Percentiles rank a stretch among this genome's conserved stretches.
phyloP scores from a whole-genome alignment of 2,329 filamentous ascomycete species.

The Verticillium klebahnii region DNA sequence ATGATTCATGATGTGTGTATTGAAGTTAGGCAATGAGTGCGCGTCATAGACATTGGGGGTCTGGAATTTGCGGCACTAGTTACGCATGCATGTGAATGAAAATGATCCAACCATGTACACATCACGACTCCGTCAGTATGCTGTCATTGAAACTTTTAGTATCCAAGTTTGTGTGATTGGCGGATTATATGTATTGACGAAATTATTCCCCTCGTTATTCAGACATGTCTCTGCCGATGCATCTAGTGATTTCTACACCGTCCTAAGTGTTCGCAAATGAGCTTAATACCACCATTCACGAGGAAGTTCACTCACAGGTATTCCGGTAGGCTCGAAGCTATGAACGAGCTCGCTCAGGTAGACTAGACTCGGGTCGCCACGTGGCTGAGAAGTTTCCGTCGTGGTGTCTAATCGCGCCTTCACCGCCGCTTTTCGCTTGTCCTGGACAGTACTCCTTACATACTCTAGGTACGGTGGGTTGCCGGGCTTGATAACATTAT shows the following conservation, averaged over 20 bases:
- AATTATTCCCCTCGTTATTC: too few species aligned
- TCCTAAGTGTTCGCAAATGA: conserved; percentile 38
- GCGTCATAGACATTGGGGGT: neutral
- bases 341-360: conserved; percentile 61
- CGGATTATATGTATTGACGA: too few species aligned
- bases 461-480: conserved; percentile 69
- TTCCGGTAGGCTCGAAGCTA: conserved; percentile 65
- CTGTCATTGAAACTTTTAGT: neutral
- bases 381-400: neutral
- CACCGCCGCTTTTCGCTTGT: conserved; percentile 49
- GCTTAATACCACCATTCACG: neutral
- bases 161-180: neutral
- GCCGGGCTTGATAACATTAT: conserved; percentile 68
- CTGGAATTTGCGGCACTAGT: too few species aligned
- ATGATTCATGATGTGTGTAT: neutral
- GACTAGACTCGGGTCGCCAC: conserved; percentile 59
- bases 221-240: conserved; percentile 32
- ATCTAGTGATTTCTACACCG: conserved; percentile 61
- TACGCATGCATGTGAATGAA: too few species aligned
- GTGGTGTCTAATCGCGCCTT: conserved; percentile 7
- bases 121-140: neutral
- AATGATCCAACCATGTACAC: too few species aligned
- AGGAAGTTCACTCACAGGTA: conserved; percentile 48
- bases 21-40: neutral
- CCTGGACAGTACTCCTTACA: conserved; percentile 57